These are phyloP conservation scores for Echinosophora koreensis DNA, from an alignment of 306 rosid genomes.

Conservation along the genomic window DNA sequence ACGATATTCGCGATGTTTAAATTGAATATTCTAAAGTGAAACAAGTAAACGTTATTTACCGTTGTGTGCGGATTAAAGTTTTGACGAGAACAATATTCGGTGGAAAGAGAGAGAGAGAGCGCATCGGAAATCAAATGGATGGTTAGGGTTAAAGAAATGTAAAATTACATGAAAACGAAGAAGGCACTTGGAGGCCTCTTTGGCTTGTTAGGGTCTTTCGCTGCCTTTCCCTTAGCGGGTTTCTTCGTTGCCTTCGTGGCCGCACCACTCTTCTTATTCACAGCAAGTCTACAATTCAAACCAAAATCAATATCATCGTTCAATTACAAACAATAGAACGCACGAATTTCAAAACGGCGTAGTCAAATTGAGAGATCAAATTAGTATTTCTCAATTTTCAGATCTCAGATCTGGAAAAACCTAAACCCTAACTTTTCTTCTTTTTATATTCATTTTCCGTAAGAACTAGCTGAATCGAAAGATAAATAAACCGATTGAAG, in stretches of 20 bases:
- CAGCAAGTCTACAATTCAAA: constrained; percentile 63
- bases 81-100: constrained; percentile 36
- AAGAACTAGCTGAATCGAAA: not conserved
- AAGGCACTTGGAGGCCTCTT: constrained; percentile 94
- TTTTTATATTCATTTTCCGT: not conserved
- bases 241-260: constrained; percentile 52
- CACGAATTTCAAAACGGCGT: not conserved
- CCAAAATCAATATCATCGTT: not conserved
- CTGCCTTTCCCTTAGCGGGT: constrained; percentile 64
- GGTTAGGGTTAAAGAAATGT: not conserved
- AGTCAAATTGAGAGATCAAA: no score
- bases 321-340: not conserved
- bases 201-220: constrained; percentile 91
- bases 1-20: not conserved
- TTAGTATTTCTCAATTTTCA: not conserved
- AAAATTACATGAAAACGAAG: constrained; percentile 83
- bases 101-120: constrained; percentile 26
- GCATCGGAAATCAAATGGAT: constrained; percentile 31
- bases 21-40: no score
- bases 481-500: not conserved
- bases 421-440: not conserved
- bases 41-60: not conserved
- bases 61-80: not conserved
- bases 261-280: constrained; percentile 69
- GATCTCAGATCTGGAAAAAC: constrained; percentile 54